Conservation (phyloP, 1,284 basidiomycete genomes). For the Amylostereum areolatum region DNA sequence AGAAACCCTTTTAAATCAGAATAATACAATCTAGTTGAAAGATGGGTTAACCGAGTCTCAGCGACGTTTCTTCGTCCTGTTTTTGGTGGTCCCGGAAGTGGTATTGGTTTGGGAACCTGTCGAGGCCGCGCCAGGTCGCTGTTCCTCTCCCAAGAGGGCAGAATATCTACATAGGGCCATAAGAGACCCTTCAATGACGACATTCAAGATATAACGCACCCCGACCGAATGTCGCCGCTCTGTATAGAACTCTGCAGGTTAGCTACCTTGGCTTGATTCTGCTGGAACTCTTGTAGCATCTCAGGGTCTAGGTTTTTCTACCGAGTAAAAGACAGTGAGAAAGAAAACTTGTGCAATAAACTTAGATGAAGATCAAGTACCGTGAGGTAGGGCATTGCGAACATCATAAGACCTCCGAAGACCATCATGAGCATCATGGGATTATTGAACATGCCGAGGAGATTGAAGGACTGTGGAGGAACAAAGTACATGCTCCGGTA, state of each 20-base stretch:
- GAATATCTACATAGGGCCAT: slow-evolving; percentile 11
- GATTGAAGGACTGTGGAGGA: slow-evolving; percentile 66
- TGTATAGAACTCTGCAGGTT: slow-evolving; percentile 54
- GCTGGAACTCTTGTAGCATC: slow-evolving; percentile 63
- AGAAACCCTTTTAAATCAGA: too few relatives aligned
- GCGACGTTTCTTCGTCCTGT: neutral
- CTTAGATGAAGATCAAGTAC: slow-evolving; percentile 32
- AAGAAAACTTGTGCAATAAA: slow-evolving; percentile 1
- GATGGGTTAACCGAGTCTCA: neutral
- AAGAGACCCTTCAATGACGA: neutral
- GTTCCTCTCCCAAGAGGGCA: slow-evolving; percentile 10
- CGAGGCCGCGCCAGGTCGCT: slow-evolving; percentile 2
- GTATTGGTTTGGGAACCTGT: neutral
- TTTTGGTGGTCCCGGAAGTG: neutral
- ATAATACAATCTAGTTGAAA: too few relatives aligned
- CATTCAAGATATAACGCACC: slow-evolving; percentile 30
- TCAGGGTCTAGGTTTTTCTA: slow-evolving; percentile 81
- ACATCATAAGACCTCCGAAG: slow-evolving; percentile 61
- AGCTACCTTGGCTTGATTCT: slow-evolving; percentile 58
- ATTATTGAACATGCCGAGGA: slow-evolving; percentile 75
- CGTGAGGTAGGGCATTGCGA: slow-evolving; percentile 78
- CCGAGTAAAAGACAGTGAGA: slow-evolving; percentile 2
- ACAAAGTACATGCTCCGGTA: slow-evolving; percentile 61
- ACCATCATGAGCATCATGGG: slow-evolving; percentile 88
- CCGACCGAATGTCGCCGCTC: slow-evolving; percentile 51